A percentile compares a stretch with the other conserved stretches of the same genome.
Conservation (phyloP, 2,329 filamentous ascomycete species). For the Thermomyces lanuginosus region DNA sequence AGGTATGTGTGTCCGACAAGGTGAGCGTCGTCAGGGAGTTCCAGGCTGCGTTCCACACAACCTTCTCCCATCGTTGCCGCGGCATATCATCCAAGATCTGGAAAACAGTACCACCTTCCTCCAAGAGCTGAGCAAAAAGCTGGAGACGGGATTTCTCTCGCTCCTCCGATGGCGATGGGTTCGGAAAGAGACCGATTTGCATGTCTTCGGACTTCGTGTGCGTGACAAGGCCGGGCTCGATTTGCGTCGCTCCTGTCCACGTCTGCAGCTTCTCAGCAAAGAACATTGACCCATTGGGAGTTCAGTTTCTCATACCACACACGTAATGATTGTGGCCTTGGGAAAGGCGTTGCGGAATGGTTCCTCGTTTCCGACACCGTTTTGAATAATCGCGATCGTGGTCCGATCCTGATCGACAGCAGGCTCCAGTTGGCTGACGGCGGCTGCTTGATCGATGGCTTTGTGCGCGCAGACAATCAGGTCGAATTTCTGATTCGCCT, state of each 20-base stretch:
- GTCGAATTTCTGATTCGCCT: conserved; percentile 16
- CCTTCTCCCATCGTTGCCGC: conserved; percentile 25
- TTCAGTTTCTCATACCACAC: conserved; percentile 23
- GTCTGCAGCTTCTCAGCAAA: conserved; percentile 17
- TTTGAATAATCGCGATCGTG: conserved; percentile 26
- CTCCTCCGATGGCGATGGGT: conserved; percentile 12
- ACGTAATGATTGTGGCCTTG: conserved; percentile 18
- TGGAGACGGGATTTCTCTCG: conserved; percentile 26
- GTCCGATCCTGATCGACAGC: conserved; percentile 21
- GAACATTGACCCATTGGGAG: neutral
- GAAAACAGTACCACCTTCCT: conserved; percentile 25
- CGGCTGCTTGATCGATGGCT: conserved; percentile 25
- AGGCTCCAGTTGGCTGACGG: conserved; percentile 19
- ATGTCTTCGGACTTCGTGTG: conserved; percentile 39
- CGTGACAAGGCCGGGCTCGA: conserved; percentile 31
- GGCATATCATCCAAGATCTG: conserved; percentile 21
- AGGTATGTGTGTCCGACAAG: conserved; percentile 25
- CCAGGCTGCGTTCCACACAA: conserved; percentile 29
- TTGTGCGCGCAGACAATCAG: conserved; percentile 27
- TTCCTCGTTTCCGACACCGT: conserved; percentile 28
- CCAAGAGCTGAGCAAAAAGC: conserved; percentile 27
- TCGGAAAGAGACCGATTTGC: conserved; percentile 39
- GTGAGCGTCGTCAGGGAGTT: conserved; percentile 29
- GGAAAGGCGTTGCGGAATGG: conserved; percentile 20
- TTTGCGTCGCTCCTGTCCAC: conserved; percentile 39